Percentiles rank a stretch among this genome's conserved stretches.
Conservation (phyloP, 495 filamentous ascomycete genomes). For the Penicillium tannophilum region DNA sequence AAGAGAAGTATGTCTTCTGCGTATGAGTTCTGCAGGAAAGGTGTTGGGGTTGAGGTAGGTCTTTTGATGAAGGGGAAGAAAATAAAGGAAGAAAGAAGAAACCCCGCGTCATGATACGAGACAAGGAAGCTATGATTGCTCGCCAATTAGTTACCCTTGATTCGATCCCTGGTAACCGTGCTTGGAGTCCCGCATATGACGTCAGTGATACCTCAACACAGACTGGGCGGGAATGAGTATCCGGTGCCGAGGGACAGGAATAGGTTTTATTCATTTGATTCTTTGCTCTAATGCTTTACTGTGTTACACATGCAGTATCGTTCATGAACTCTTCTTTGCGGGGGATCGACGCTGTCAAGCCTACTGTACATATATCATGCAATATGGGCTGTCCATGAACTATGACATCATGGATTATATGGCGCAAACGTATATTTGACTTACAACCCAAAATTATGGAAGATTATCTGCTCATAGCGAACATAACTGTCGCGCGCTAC, state of each 20-base stretch:
- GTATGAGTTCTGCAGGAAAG: background rate
- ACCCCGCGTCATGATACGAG: background rate
- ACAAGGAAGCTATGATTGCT: background rate
- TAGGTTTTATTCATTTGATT: background rate
- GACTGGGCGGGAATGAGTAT: background rate
- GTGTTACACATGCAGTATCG: background rate
- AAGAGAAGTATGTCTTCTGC: background rate
- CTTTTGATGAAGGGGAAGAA: background rate
- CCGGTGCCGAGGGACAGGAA: conserved; percentile 3
- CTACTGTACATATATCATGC: background rate
- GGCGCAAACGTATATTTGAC: too few relatives aligned
- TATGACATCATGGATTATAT: background rate
- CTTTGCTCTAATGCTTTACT: background rate
- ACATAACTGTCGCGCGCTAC: too few relatives aligned
- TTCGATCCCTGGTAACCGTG: conserved; percentile 8
- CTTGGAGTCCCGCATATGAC: conserved; percentile 14
- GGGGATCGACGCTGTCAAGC: conserved; percentile 6
- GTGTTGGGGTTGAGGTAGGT: background rate
- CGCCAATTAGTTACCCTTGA: conserved; percentile 8
- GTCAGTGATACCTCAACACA: conserved; percentile 20
- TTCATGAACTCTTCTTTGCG: background rate
- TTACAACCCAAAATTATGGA: too few relatives aligned
- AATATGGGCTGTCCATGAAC: background rate
- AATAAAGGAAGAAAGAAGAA: conserved; percentile 4
- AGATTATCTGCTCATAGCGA: too few relatives aligned